Percentiles rank a stretch among this genome's conserved stretches.
Evolutionary conservation across 1,284 basidiomycete genomes (phyloP).

Genomic region (Vanrija pseudolonga): DNA sequence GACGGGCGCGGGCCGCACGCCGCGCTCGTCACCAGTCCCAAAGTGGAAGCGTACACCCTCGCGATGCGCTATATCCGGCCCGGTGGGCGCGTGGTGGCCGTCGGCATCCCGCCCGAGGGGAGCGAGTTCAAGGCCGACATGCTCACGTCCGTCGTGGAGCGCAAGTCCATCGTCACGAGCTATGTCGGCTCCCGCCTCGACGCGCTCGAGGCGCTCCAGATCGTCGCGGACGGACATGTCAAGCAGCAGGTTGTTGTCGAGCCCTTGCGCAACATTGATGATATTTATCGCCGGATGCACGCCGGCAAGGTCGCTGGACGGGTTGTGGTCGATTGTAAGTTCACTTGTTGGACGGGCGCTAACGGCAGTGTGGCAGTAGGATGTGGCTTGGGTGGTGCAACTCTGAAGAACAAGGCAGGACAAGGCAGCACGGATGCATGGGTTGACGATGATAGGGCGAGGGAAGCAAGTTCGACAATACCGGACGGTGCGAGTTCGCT

Average conservation of each 20-base stretch:
- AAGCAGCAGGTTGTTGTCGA: not conserved
- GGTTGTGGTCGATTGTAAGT: not conserved
- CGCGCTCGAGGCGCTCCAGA: not conserved
- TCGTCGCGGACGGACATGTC: not conserved
- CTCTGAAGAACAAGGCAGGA: no score
- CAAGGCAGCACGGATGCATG: no score
- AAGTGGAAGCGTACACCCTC: conserved; percentile 57
- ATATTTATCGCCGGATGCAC: not conserved
- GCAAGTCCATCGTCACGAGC: no score
- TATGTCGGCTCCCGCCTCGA: not conserved
- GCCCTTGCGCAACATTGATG: not conserved
- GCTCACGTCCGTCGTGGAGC: conserved; percentile 18
- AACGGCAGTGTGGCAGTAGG: no score
- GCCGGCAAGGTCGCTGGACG: not conserved
- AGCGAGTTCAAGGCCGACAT: conserved; percentile 21
- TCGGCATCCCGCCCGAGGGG: conserved; percentile 66
- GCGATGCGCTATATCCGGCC: conserved; percentile 66
- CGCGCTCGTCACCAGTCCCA: conserved; percentile 57
- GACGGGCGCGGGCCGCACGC: conserved; percentile 70
- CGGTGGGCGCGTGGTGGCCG: conserved; percentile 65
- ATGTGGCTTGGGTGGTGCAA: no score
- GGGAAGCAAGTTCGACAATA: no score
- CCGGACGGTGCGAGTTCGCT: no score
- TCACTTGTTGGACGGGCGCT: not conserved
- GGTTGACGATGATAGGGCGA: no score